A percentile compares a stretch with the other conserved stretches of the same genome.
Evolutionary conservation across 2,329 filamentous ascomycete species (phyloP).

Genomic region (Aureobasidium sp.): DNA sequence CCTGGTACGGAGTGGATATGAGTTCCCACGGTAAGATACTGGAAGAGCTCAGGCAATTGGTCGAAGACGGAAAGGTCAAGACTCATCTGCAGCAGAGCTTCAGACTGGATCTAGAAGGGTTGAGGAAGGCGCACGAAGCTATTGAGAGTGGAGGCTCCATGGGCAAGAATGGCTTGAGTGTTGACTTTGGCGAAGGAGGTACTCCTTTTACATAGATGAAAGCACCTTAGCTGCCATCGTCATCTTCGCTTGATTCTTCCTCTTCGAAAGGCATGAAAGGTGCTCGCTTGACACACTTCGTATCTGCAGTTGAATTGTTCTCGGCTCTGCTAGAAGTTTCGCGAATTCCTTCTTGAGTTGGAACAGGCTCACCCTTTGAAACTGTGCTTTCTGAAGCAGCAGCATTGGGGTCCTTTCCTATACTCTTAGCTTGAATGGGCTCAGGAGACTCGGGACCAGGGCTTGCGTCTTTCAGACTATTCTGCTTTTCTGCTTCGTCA

Average conservation of each 20-base stretch:
- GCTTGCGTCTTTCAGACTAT: not conserved
- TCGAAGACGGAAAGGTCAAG: constrained; percentile 34
- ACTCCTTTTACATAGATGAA: constrained; percentile 8
- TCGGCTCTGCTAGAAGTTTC: not conserved
- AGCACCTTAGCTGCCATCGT: not conserved
- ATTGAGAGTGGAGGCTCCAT: constrained; percentile 34
- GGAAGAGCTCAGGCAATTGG: constrained; percentile 28
- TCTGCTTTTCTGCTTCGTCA: constrained; percentile 42
- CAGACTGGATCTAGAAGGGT: constrained; percentile 31
- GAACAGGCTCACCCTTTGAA: not conserved
- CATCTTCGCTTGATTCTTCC: constrained; percentile 5
- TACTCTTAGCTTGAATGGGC: not conserved
- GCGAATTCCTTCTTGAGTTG: not conserved
- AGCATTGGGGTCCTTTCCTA: not conserved
- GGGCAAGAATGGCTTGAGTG: constrained; percentile 33
- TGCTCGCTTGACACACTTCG: not conserved
- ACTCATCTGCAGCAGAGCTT: constrained; percentile 34
- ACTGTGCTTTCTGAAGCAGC: not conserved
- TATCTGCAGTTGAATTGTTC: not conserved
- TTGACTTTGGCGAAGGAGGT: constrained; percentile 22
- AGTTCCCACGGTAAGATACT: constrained; percentile 37
- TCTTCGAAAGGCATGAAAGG: not conserved
- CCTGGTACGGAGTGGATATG: constrained; percentile 34
- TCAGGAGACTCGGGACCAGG: not conserved
- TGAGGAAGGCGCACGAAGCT: constrained; percentile 35